These are phyloP conservation scores for Akanthomyces muscarius DNA, from an alignment of 2,329 filamentous ascomycete genomes.

Conservation along the genomic window DNA sequence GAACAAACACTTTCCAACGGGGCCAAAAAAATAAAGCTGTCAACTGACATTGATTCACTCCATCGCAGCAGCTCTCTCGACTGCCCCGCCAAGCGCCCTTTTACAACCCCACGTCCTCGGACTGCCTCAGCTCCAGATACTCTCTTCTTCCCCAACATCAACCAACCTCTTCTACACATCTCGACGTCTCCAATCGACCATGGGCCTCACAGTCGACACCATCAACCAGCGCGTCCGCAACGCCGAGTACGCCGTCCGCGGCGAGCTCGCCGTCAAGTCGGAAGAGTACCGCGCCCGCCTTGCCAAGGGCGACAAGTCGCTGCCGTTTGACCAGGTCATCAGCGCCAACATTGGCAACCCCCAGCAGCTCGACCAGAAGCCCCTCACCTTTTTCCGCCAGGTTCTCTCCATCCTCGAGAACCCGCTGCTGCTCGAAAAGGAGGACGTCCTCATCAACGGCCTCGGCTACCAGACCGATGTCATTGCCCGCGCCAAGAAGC, in stretches of 20 bases:
- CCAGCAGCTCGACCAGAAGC: conserved; percentile 97
- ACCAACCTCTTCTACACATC: neutral
- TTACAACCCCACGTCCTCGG: conserved; percentile 16
- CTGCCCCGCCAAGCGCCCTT: conserved; percentile 14
- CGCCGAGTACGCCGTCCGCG: conserved; percentile 94
- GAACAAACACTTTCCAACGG: neutral
- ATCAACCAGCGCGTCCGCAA: conserved; percentile 87
- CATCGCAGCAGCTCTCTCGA: conserved; percentile 3
- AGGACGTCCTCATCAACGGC: conserved; percentile 68
- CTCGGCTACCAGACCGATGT: conserved; percentile 91
- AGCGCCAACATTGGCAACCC: conserved; percentile 99
- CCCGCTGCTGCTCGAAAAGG: conserved; percentile 75
- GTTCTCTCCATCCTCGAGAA: conserved; percentile 92
- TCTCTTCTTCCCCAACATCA: neutral
- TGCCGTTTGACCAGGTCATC: conserved; percentile 89
- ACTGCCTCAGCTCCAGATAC: neutral
- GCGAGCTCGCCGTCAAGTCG: conserved; percentile 89
- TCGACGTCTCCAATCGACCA: conserved; percentile 27
- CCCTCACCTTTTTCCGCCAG: conserved; percentile 98
- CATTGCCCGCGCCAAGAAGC: conserved; percentile 73
- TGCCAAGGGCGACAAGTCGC: conserved; percentile 50
- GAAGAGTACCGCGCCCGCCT: conserved; percentile 82
- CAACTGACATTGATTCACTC: neutral
- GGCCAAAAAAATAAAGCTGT: neutral
- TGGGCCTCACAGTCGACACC: conserved; percentile 69